Evolutionary conservation across 164 flowering plant species (phyloP).

Genomic region (Vitis labrusca): DNA sequence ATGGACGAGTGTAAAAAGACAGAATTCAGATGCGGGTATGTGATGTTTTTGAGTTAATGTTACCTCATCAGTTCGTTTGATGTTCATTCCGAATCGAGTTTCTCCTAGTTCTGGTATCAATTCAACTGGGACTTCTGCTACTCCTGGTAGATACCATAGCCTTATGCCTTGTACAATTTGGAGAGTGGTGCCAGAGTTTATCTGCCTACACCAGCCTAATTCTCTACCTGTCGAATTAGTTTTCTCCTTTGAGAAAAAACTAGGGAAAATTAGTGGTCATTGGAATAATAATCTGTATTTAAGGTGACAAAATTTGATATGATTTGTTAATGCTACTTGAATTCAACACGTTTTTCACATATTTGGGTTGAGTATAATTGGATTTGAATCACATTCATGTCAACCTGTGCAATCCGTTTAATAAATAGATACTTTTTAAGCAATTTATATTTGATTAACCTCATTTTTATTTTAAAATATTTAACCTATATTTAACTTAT

Average conservation of each 20-base stretch:
- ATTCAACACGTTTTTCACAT: too few species aligned
- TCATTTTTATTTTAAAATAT: too few species aligned
- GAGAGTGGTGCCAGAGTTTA: slow-evolving; percentile 15
- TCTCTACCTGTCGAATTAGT: slow-evolving; percentile 18
- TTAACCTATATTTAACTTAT: too few species aligned
- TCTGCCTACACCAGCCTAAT: slow-evolving; percentile 22
- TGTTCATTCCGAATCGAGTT: slow-evolving; percentile 54
- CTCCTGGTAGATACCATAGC: slow-evolving; percentile 61
- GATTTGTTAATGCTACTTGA: too few species aligned
- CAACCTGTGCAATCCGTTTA: too few species aligned
- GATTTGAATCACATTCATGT: too few species aligned
- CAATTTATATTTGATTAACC: too few species aligned
- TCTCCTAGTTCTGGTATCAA: slow-evolving; percentile 43
- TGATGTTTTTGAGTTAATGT: not conserved
- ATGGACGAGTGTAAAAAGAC: not conserved
- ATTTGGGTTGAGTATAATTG: too few species aligned
- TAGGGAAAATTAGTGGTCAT: not conserved
- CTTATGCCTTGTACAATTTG: slow-evolving; percentile 40
- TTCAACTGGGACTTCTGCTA: slow-evolving; percentile 35
- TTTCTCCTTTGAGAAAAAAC: slow-evolving; percentile 20
- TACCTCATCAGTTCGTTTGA: slow-evolving; percentile 62
- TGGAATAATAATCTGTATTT: too few species aligned
- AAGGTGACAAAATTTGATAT: too few species aligned
- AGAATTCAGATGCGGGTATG: not conserved
- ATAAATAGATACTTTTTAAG: too few species aligned